phyloP scores from a whole-genome alignment of 2,329 filamentous ascomycete species.

The Didymella exigua region DNA sequence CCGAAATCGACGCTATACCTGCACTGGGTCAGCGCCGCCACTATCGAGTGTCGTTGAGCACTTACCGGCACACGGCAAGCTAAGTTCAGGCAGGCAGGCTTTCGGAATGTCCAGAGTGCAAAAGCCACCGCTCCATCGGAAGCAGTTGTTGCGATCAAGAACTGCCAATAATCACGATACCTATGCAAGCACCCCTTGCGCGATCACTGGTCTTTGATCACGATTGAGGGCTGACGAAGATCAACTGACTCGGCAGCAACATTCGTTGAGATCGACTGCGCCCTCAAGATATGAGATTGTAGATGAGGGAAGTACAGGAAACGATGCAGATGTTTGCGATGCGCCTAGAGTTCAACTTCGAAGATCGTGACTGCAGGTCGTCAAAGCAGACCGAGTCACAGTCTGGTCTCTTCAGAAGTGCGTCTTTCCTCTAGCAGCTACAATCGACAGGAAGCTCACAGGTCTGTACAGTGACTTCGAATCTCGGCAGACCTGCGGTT shows the following conservation, averaged over 20 bases:
- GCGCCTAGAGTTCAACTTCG: background rate
- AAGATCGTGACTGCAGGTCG: background rate
- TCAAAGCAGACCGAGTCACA: background rate
- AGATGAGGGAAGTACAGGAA: background rate
- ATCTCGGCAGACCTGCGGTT: background rate
- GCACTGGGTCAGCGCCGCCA: background rate
- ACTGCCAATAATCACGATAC: background rate
- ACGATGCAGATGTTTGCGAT: background rate
- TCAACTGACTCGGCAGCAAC: background rate
- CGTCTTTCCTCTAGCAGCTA: background rate
- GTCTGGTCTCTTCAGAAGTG: background rate
- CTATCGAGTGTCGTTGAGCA: background rate
- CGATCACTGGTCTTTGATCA: background rate
- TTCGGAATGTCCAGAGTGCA: background rate
- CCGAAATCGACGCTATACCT: slow-evolving; percentile 11
- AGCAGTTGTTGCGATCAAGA: background rate
- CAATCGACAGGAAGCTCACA: background rate
- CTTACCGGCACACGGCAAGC: background rate
- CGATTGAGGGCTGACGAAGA: background rate
- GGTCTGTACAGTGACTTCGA: background rate
- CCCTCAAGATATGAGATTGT: background rate
- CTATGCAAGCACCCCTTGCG: background rate
- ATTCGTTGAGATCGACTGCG: background rate
- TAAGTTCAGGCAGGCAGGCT: background rate
- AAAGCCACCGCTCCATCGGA: background rate